Conservation (phyloP, 2,329 filamentous ascomycete species). For the Thielaviopsis punctulata region DNA sequence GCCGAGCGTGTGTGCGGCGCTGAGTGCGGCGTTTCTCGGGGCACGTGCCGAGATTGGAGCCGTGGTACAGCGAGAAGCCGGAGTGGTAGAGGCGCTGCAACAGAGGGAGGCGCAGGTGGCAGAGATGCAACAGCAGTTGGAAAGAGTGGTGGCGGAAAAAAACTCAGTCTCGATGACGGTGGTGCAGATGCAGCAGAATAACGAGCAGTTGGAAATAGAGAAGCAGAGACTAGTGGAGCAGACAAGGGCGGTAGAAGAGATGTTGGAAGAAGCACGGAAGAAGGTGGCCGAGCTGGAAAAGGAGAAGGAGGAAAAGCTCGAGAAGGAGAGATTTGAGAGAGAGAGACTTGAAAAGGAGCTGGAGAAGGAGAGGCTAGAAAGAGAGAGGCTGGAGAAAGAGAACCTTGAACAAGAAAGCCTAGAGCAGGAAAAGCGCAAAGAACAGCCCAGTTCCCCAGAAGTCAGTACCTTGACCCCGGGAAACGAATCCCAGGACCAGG, state of each 20-base stretch:
- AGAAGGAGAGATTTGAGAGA: slow-evolving; percentile 3
- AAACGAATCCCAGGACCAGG: background rate
- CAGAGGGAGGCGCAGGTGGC: background rate
- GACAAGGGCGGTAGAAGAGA: background rate
- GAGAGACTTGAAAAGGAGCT: too few species aligned
- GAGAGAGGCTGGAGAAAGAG: too few species aligned
- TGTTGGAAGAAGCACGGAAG: background rate
- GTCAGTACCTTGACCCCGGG: too few species aligned
- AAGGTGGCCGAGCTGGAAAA: slow-evolving; percentile 1
- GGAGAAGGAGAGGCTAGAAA: too few species aligned
- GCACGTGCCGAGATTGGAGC: background rate
- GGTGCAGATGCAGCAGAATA: background rate
- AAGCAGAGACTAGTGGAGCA: background rate
- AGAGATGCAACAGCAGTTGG: background rate
- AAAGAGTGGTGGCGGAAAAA: background rate
- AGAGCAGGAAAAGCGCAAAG: too few species aligned
- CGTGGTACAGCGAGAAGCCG: background rate
- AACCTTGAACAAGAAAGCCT: too few species aligned
- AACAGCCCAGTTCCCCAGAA: too few species aligned
- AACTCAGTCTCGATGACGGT: too few species aligned
- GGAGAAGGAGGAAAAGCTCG: background rate
- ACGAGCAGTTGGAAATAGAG: background rate
- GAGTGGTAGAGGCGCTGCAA: background rate
- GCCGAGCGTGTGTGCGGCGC: background rate
- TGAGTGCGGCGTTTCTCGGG: background rate